Conservation (phyloP, 805 yeast species). For the Wickerhamomyces queroliae region DNA sequence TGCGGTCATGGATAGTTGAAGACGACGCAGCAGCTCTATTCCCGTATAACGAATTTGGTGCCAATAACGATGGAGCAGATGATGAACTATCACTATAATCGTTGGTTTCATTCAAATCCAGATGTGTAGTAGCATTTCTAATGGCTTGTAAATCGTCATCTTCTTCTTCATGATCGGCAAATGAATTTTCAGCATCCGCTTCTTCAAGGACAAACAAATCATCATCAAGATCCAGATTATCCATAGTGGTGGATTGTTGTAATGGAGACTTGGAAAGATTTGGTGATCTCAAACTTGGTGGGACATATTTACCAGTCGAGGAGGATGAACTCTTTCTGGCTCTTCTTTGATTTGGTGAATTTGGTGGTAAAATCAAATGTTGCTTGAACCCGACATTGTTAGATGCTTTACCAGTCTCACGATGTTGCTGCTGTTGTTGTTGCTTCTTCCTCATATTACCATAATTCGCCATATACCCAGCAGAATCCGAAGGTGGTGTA, state of each 20-base stretch:
- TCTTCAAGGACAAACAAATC: slow-evolving; percentile 36
- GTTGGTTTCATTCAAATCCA: slow-evolving; percentile 13
- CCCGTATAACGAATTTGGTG: slow-evolving; percentile 3
- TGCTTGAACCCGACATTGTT: neutral
- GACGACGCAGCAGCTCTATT: neutral
- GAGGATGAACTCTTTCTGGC: slow-evolving; percentile 19
- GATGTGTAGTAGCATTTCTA: neutral
- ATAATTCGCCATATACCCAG: slow-evolving; percentile 65
- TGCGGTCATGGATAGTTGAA: neutral
- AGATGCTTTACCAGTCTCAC: slow-evolving; percentile 18
- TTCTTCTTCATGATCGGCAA: neutral
- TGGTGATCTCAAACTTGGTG: slow-evolving; percentile 64
- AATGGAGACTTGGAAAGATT: slow-evolving; percentile 18
- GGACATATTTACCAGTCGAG: slow-evolving; percentile 56
- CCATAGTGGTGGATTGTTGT: slow-evolving; percentile 12
- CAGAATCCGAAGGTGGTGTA: slow-evolving; percentile 71
- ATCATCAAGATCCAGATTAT: slow-evolving; percentile 25
- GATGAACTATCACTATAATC: slow-evolving; percentile 17
- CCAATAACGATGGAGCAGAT: slow-evolving; percentile 21
- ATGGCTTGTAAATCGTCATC: neutral
- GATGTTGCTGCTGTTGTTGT: slow-evolving; percentile 22
- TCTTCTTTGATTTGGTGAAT: neutral
- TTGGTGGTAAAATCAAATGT: slow-evolving; percentile 2
- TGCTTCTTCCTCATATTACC: slow-evolving; percentile 27
- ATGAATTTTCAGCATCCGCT: slow-evolving; percentile 11